These are phyloP conservation scores for Penicillium sp. DNA, from an alignment of 2,329 filamentous ascomycete genomes.

Conservation along the genomic window DNA sequence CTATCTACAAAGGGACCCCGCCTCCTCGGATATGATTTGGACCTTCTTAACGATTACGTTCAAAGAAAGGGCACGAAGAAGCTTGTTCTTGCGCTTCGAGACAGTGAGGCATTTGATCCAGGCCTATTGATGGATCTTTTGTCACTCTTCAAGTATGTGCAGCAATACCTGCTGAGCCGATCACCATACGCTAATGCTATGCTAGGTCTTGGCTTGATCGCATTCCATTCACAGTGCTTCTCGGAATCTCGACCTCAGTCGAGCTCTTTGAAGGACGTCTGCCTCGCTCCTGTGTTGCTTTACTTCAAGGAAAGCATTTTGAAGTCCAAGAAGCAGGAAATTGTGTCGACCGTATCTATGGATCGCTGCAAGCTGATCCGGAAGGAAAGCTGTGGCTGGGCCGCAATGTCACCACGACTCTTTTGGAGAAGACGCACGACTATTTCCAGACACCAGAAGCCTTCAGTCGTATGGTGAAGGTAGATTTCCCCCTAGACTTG, in stretches of 20 bases:
- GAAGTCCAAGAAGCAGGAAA: conserved; percentile 54
- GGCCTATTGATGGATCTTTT: conserved; percentile 49
- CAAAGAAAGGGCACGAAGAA: conserved; percentile 39
- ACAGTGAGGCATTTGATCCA: conserved; percentile 52
- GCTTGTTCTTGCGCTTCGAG: conserved; percentile 47
- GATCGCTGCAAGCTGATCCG: conserved; percentile 37
- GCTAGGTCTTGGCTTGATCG: conserved; percentile 62
- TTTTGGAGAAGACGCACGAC: conserved; percentile 60
- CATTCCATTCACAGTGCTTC: conserved; percentile 61
- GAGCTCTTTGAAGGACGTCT: conserved; percentile 63
- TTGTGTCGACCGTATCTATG: conserved; percentile 46
- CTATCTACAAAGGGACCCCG: conserved; percentile 39
- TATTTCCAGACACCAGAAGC: conserved; percentile 62
- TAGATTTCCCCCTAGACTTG: conserved; percentile 23
- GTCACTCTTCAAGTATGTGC: conserved; percentile 49
- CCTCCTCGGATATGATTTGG: conserved; percentile 49
- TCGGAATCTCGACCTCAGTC: conserved; percentile 64
- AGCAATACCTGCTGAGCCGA: too few relatives aligned
- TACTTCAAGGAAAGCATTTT: conserved; percentile 58
- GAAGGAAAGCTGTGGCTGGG: conserved; percentile 54
- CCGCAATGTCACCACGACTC: conserved; percentile 51
- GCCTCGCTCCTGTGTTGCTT: conserved; percentile 54
- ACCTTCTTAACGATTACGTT: conserved; percentile 48
- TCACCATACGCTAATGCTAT: conserved; percentile 24
- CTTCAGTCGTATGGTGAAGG: conserved; percentile 56